These are phyloP conservation scores for Madurella mycetomatis DNA, from an alignment of 2,329 filamentous ascomycete species.

Conservation along the genomic window DNA sequence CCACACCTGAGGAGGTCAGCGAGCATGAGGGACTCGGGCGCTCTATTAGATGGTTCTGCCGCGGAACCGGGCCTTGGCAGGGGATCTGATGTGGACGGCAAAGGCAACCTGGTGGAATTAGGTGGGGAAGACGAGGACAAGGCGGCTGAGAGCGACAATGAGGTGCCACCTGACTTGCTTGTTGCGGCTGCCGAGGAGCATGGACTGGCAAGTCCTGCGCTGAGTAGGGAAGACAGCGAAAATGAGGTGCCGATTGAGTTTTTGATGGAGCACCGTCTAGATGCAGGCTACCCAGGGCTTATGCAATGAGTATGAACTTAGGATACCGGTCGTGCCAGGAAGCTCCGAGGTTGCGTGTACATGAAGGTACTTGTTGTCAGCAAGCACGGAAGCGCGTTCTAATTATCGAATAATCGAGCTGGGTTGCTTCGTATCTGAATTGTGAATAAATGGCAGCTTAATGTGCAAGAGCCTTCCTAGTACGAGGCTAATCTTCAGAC, in stretches of 20 bases:
- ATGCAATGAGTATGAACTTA: background rate
- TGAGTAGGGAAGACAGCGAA: conserved; percentile 31
- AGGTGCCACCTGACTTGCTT: conserved; percentile 50
- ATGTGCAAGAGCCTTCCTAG: no score
- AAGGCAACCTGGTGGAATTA: conserved; percentile 33
- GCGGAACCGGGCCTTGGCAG: background rate
- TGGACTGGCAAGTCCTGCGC: background rate
- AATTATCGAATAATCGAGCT: no score
- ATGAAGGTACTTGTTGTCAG: no score
- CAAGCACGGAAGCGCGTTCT: no score
- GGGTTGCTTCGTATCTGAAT: no score
- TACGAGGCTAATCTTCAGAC: no score
- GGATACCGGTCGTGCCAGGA: background rate
- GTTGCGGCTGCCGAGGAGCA: conserved; percentile 36
- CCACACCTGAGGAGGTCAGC: conserved; percentile 22
- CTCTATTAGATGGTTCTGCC: background rate
- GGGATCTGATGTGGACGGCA: conserved; percentile 1
- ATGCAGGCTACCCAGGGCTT: background rate
- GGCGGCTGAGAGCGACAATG: conserved; percentile 35
- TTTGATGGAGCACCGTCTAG: conserved; percentile 39
- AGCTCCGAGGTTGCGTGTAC: no score
- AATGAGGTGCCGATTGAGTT: conserved; percentile 51
- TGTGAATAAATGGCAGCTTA: no score
- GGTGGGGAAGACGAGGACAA: conserved; percentile 24
- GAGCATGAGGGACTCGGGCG: conserved; percentile 4